Evolutionary conservation across 179 eudicot genomes (phyloP).

Genomic region (Monotropa hypopitys): DNA sequence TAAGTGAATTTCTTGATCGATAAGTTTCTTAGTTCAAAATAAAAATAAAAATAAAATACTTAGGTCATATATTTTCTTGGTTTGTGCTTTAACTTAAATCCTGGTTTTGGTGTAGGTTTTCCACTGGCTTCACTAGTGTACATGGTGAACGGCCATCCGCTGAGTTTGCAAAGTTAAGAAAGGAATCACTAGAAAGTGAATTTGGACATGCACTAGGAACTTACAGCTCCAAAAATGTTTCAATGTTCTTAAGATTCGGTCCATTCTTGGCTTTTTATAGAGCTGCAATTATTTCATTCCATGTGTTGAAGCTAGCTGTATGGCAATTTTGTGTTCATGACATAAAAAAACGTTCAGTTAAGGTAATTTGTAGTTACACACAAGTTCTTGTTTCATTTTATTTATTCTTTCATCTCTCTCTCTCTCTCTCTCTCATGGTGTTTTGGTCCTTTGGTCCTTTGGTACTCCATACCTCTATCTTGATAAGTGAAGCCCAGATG

Average conservation of each 20-base stretch:
- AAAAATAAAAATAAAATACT: too few species aligned
- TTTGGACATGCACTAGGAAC: conserved; percentile 72
- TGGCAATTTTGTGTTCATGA: conserved; percentile 79
- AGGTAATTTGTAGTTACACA: conserved; percentile 40
- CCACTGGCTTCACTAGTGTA: conserved; percentile 60
- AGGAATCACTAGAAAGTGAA: conserved; percentile 75
- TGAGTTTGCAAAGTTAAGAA: conserved; percentile 83
- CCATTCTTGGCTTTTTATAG: conserved; percentile 92
- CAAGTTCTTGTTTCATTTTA: not conserved
- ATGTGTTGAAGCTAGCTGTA: conserved; percentile 65
- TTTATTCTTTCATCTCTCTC: not conserved
- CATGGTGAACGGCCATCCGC: conserved; percentile 91
- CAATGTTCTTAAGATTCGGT: conserved; percentile 63
- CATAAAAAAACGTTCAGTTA: conserved; percentile 51
- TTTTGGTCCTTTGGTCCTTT: not conserved
- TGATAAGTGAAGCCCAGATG: not conserved
- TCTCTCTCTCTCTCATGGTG: not conserved
- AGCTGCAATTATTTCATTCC: conserved; percentile 81
- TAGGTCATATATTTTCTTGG: not conserved
- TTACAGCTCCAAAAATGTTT: conserved; percentile 57
- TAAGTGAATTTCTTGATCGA: not conserved
- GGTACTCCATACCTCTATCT: not conserved
- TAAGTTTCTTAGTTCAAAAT: too few species aligned
- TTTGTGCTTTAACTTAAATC: not conserved
- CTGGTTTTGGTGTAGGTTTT: conserved; percentile 41